phyloP scores from a whole-genome alignment of 2,329 filamentous ascomycete genomes.

The Sporothrix protearum region DNA sequence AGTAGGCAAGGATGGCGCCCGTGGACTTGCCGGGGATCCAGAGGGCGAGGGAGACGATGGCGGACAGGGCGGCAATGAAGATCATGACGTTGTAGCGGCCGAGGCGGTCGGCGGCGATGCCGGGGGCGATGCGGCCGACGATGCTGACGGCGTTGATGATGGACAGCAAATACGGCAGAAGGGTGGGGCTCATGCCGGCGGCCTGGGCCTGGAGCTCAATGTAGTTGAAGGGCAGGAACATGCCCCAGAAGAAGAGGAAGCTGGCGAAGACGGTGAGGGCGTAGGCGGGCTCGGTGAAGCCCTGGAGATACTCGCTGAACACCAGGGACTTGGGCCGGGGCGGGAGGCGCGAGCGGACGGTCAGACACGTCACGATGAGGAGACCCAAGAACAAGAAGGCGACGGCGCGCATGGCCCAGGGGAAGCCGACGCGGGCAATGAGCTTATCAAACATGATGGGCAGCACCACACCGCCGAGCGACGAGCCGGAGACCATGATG shows the following conservation, averaged over 20 bases:
- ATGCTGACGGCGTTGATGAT: conserved; percentile 57
- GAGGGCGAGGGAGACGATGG: conserved; percentile 40
- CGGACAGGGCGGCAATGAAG: conserved; percentile 45
- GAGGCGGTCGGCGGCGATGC: conserved; percentile 43
- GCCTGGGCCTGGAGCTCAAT: conserved; percentile 47
- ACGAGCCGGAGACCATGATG: conserved; percentile 47
- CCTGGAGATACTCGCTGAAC: conserved; percentile 45
- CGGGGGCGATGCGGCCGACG: conserved; percentile 51
- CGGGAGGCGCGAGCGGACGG: conserved; percentile 38
- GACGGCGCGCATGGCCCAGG: conserved; percentile 40
- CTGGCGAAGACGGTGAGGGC: conserved; percentile 42
- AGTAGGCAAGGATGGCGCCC: conserved; percentile 57
- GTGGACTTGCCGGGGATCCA: conserved; percentile 45
- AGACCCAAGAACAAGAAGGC: conserved; percentile 40
- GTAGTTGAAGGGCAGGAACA: conserved; percentile 55
- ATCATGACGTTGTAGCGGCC: conserved; percentile 45
- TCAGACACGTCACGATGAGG: conserved; percentile 34
- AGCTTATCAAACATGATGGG: conserved; percentile 55
- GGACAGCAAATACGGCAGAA: conserved; percentile 48
- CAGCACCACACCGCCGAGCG: conserved; percentile 52
- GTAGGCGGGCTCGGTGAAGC: conserved; percentile 47
- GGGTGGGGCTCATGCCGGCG: conserved; percentile 41
- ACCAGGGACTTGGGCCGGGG: conserved; percentile 41
- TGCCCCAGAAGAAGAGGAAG: conserved; percentile 56
- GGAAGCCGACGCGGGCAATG: conserved; percentile 45